Conservation (phyloP, 2,329 filamentous ascomycete species). For the Aaosphaeria arxii region DNA sequence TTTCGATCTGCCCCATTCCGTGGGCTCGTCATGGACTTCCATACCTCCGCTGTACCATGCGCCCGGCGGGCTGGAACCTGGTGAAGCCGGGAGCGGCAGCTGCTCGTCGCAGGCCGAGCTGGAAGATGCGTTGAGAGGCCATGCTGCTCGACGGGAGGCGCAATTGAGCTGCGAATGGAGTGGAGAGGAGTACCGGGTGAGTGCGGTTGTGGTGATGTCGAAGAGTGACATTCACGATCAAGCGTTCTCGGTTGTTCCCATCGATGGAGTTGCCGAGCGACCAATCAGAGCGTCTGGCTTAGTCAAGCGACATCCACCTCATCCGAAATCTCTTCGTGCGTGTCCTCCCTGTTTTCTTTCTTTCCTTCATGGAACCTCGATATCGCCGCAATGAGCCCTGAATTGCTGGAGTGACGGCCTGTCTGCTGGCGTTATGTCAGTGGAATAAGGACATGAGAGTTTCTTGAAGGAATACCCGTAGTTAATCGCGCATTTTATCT, state of each 20-base stretch:
- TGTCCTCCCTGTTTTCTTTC: constrained; percentile 5
- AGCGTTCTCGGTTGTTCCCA: constrained; percentile 14
- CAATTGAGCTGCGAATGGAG: constrained; percentile 18
- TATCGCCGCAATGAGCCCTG: constrained; percentile 37
- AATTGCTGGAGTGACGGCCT: constrained; percentile 34
- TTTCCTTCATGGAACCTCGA: constrained; percentile 37
- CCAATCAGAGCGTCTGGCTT: constrained; percentile 29
- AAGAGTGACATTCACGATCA: constrained; percentile 16
- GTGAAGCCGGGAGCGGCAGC: constrained; percentile 41
- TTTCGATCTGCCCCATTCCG: constrained; percentile 1
- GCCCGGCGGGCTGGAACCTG: constrained; percentile 36
- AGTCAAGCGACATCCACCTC: constrained; percentile 16
- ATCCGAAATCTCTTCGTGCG: constrained; percentile 33
- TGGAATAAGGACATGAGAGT: constrained; percentile 34
- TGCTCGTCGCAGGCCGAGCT: constrained; percentile 42
- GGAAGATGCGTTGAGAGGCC: constrained; percentile 47
- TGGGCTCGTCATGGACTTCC: constrained; percentile 16
- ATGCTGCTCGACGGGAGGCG: constrained; percentile 19
- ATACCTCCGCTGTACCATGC: constrained; percentile 50
- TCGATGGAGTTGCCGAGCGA: constrained; percentile 13
- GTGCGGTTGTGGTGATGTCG: constrained; percentile 20
- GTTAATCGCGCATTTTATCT: constrained; percentile 52
- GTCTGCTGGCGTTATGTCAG: constrained; percentile 41
- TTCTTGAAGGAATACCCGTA: constrained; percentile 49
- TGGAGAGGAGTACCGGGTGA: constrained; percentile 12